phyloP scores from a whole-genome alignment of 225 moss, liverwort and hornwort genomes.

The Pseudoscleropodium purum region DNA sequence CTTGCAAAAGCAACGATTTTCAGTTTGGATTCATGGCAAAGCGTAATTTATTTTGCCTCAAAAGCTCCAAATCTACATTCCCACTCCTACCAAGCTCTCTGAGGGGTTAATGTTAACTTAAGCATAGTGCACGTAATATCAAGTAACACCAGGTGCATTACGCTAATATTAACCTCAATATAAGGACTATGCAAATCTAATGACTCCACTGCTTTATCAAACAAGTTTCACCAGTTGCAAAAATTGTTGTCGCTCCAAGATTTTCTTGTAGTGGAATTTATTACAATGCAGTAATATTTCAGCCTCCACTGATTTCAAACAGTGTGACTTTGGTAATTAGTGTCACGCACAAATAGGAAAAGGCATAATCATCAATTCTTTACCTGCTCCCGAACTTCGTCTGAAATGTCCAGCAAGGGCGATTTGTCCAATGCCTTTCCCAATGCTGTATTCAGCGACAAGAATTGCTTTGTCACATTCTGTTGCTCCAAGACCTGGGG shows the following conservation, averaged over 20 bases:
- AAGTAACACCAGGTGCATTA: not conserved
- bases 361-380: not conserved
- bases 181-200: not conserved
- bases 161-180: not conserved
- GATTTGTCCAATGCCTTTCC: constrained; percentile 57
- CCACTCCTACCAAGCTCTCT: not conserved
- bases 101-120: not conserved
- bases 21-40: not conserved
- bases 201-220: not conserved
- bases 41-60: not conserved
- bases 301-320: not conserved
- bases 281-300: not conserved
- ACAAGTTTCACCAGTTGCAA: not conserved
- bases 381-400: constrained; percentile 90
- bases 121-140: not conserved
- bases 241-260: not conserved
- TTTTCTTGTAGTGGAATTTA: not conserved
- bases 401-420: constrained; percentile 58
- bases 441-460: constrained; percentile 46
- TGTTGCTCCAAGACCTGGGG: constrained; percentile 59
- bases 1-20: not conserved
- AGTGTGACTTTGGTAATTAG: not conserved
- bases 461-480: constrained; percentile 46
- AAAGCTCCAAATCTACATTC: not conserved
- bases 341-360: too few species aligned